phyloP scores from a whole-genome alignment of 2,329 filamentous ascomycete genomes.

The Drechslerella dactyloides region DNA sequence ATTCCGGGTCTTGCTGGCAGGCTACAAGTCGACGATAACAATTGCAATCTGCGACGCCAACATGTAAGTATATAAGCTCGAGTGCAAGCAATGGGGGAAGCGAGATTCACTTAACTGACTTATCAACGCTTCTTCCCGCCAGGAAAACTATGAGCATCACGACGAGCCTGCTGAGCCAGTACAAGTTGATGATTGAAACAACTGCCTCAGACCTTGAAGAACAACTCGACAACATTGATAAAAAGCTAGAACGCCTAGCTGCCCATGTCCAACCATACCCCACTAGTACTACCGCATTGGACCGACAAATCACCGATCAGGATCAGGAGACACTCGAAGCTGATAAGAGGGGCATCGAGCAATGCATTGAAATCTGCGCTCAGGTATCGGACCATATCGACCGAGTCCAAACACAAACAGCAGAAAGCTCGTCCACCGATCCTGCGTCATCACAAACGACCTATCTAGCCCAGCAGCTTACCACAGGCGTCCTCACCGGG shows the following conservation, averaged over 20 bases:
- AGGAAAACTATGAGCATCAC: slow-evolving; percentile 57
- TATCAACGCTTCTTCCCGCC: background rate
- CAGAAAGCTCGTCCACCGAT: slow-evolving; percentile 4
- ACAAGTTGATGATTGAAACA: slow-evolving; percentile 57
- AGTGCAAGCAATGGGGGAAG: slow-evolving; percentile 35
- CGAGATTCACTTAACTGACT: slow-evolving; percentile 5
- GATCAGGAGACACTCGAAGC: slow-evolving; percentile 56
- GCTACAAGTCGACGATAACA: slow-evolving; percentile 60
- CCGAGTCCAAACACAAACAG: slow-evolving; percentile 52
- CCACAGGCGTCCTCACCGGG: slow-evolving; percentile 42
- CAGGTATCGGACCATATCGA: slow-evolving; percentile 57
- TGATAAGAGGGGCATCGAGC: slow-evolving; percentile 57
- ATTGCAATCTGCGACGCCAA: slow-evolving; percentile 60
- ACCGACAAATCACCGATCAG: slow-evolving; percentile 55
- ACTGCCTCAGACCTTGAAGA: slow-evolving; percentile 57
- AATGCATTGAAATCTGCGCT: slow-evolving; percentile 57
- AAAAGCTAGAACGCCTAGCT: slow-evolving; percentile 55
- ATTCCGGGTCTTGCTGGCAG: slow-evolving; percentile 59
- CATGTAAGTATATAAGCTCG: slow-evolving; percentile 57
- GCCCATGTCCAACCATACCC: slow-evolving; percentile 40
- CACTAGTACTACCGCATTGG: slow-evolving; percentile 31
- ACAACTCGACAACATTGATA: slow-evolving; percentile 56
- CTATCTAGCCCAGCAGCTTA: slow-evolving; percentile 50
- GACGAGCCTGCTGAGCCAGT: slow-evolving; percentile 56
- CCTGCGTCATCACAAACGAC: slow-evolving; percentile 32